Evolutionary conservation across 1,284 basidiomycete genomes (phyloP), one percentile per base, ranked within the genome.

Genomic region (Cutaneotrichosporon sp.): DNA sequence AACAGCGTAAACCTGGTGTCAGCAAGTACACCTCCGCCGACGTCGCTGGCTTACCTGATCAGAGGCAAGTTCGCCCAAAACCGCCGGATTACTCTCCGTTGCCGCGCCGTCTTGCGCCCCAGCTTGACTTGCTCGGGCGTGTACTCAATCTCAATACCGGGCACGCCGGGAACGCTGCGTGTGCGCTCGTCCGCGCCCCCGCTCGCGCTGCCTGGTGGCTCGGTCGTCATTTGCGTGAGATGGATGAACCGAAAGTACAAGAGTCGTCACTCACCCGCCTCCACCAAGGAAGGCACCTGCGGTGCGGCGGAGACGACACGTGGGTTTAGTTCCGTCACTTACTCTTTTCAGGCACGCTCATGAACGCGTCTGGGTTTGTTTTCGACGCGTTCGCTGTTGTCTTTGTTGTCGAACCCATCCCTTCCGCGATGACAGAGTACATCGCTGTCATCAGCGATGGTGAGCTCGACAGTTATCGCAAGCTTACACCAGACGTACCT

Each of bases 1-100:
- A 87, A 81, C 22, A 93, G 72, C 9, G 50, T 14, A 3, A 52
- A 17, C 7, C 57, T 59, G 42, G 10, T 21, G 54, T 54, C 40
- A 51, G 48, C 44, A n/a, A n/a, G 15, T 23, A 26, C 30, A 23
- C 4, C 34, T 14, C 4, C 9, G 15, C 1, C 4, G 15, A 22
- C 10, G 14, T 21, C 9, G 17, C 9, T 2, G 18, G 9, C 52
- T 17, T 18, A 59, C 58, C 54, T 54, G 10, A 59, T 46, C 4
- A 21, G 21, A 1, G 20, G 5, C 23, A 56, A 35, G 34, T 42
- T 23, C 2, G 10, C n/a, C 54, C 54, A 56, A n/a, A 51, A 8
- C 4, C 26, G 8, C 18, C 33, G 34, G 12, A 53, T 14, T 13
- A 51, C 20, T 5, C 41, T 30, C 17, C 37, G 44, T 26, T 55